Percentiles rank a stretch among this genome's conserved stretches.
phyloP scores from a whole-genome alignment of 1,284 basidiomycete species.

The Rhodofomes roseus region DNA sequence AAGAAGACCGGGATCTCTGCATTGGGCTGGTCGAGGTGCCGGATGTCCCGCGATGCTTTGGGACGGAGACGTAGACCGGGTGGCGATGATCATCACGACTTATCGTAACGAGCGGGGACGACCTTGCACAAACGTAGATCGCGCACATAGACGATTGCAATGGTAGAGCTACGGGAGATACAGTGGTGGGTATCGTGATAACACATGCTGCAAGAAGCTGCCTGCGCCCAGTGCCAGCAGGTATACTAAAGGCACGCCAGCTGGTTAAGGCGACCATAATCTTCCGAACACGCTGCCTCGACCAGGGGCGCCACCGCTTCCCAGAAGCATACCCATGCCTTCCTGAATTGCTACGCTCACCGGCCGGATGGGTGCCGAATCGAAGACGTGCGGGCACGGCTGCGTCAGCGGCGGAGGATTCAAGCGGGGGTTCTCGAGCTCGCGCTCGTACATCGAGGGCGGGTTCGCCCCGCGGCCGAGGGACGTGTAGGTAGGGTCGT shows the following conservation, averaged over 20 bases:
- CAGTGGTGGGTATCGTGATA: background rate
- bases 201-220: background rate
- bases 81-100: background rate
- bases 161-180: too few relatives aligned
- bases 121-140: background rate
- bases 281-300: slow-evolving; percentile 61
- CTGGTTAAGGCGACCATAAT: slow-evolving; percentile 46
- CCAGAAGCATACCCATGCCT: slow-evolving; percentile 60
- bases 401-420: slow-evolving; percentile 52
- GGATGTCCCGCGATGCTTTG: background rate
- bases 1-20: background rate
- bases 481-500: slow-evolving; percentile 42
- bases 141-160: too few relatives aligned
- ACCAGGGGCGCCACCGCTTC: slow-evolving; percentile 30
- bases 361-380: slow-evolving; percentile 70
- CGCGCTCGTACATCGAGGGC: slow-evolving; percentile 71
- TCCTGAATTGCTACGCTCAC: slow-evolving; percentile 72
- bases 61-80: background rate
- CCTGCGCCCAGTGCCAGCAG: background rate
- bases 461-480: slow-evolving; percentile 47
- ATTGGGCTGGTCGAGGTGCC: slow-evolving; percentile 4
- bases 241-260: too few relatives aligned
- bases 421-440: slow-evolving; percentile 55
- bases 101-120: background rate
- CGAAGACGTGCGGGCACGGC: slow-evolving; percentile 74